Base-by-base conservation (phyloP, 78 protist genomes). In the Andalucia godoyi region DNA sequence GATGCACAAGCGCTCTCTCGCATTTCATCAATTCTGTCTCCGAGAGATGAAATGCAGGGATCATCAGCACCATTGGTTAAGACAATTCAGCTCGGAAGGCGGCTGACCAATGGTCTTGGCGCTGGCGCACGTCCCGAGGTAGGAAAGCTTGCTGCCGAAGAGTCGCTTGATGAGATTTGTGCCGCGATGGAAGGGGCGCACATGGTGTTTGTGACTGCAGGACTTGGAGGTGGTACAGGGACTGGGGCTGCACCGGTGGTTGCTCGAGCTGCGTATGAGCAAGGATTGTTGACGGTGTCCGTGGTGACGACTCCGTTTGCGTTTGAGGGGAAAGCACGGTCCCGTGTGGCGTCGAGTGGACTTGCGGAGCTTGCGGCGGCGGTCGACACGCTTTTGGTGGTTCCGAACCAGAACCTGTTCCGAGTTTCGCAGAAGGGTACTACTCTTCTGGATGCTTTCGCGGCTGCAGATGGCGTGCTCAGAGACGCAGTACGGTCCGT, bases 191-290 rank as follows among this genome's bases (percentile, higher is more conserved):
- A 55, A 29, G 80, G 72, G 45, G 43, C 84, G 7, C 79, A 86
- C 46, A 65, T 86, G 78, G 61, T 86, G 21, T 86, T 86, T 68
- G 66, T 86, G 55, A 72, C 83, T 21, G 92, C 89, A 6, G 92
- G 92, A 42, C 75, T 86, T 83, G 92, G 92, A 37, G 92, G 92
- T 23, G 92, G 89, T 34, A 83, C 92, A 12, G 92, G 92, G 37
- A 82, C 89, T 9, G 89, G 89, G 25, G 92, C 83, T 2, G 88
- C 89, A 12, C 78, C 88, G 4, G 85, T 84, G 45, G 58, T 86
- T 0, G 80, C 87, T 0, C n/a, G 53, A 29, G 60, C 21, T 29
- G 60, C 60, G 21, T 29, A 55, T 21, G 21, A 55, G 21, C 36
- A 27, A 17, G 88, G 88, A 4, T 72, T 77, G 21, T 30, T 83